These are phyloP conservation scores for Brassica carinata DNA, from an alignment of 345 rosid species.

Conservation along the genomic window DNA sequence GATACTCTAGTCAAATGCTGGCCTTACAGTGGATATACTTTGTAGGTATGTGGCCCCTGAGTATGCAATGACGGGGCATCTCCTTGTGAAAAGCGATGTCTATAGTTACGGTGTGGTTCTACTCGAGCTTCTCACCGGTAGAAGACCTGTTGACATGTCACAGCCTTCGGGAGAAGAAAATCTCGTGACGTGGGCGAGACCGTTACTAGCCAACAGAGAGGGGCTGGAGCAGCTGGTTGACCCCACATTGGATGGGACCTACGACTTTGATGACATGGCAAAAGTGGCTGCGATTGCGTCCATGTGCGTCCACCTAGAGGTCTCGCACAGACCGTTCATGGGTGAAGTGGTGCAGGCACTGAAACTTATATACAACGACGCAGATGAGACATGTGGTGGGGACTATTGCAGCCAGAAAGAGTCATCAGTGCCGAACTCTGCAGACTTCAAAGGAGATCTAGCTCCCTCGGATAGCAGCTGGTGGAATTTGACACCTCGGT, in stretches of 20 bases:
- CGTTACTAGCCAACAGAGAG: constrained; percentile 77
- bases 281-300: constrained; percentile 98
- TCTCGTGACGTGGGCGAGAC: constrained; percentile 97
- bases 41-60: constrained; percentile 99
- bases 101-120: constrained; percentile 98
- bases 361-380: constrained; percentile 87
- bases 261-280: constrained; percentile 88
- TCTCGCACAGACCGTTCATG: constrained; percentile 94
- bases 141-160: constrained; percentile 99
- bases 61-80: constrained; percentile 99
- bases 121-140: constrained; percentile 95
- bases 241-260: constrained; percentile 73
- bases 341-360: constrained; percentile 99
- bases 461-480: constrained; percentile 83
- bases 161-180: constrained; percentile 97
- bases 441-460: constrained; percentile 74
- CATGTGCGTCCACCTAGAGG: constrained; percentile 97
- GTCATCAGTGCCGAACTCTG: constrained; percentile 74
- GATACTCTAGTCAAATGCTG: background rate
- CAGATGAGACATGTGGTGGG: constrained; percentile 76
- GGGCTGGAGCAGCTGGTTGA: constrained; percentile 87
- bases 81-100: constrained; percentile 97
- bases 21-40: constrained; percentile 8
- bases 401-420: constrained; percentile 86
- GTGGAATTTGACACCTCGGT: constrained; percentile 89